Base-by-base conservation (phyloP, 495 filamentous ascomycete species). In the Saxophila tyrrhenica region DNA sequence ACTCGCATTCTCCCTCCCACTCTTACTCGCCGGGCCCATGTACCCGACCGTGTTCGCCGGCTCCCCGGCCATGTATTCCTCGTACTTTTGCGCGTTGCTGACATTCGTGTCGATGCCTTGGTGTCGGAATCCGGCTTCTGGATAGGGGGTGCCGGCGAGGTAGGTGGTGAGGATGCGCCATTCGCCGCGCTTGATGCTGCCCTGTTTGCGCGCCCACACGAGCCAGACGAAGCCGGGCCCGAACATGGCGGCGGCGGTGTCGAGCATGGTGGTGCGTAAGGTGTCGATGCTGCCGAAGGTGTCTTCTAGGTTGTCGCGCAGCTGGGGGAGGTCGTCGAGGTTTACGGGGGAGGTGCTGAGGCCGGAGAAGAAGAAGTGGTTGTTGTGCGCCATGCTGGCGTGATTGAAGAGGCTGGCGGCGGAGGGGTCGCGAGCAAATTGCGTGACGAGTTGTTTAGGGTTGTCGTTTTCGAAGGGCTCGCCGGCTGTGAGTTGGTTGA, bases 181-280 rank as follows among this genome's bases (percentile, higher is more conserved):
- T 11, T 65, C 25, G 64, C 61, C 7, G 66, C 67, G 47, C 56
- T 62, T 59, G 79, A 74, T 23, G 22, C 32, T 3, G 13, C 29
- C 24, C 17, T 21, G 16, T 24, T 61, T 25, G n/a, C 52, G 50
- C 2, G 32, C 46, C 50, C 62, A 63, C 10, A 94, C 85, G 48
- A 98, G 83, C 92, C 92, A 98, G 60, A 97, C 88, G 73, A 90
- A 97, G 51, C 84, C 92, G 0, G 89, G 89, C 44, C 94, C 94
- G 73, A 98, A 98, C 89, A 97, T 95, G 69, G 80, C 76, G 57
- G 78, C 72, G 52, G 94, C 92, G 5, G 88, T 94, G 52, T 79
- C 75, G 58, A 94, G 70, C 70, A 97, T 82, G 60, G 90, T 83
- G 57, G 73, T 69, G 64, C 82, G 82, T 21, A 98, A 78, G 17